Conservation (phyloP, 1,139 yeast species). For the Lodderomyces parapsilosis region DNA sequence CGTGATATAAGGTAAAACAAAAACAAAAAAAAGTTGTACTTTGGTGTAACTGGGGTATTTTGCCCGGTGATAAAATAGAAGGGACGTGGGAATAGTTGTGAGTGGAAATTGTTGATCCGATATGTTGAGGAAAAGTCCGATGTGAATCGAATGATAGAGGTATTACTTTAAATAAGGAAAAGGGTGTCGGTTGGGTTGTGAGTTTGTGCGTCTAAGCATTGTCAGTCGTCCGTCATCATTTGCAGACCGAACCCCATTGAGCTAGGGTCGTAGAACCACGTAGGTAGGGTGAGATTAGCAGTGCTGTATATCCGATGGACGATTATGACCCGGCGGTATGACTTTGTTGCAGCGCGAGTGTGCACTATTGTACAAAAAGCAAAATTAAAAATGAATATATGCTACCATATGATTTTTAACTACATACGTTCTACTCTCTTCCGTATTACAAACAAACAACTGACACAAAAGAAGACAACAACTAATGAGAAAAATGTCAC, state of each 20-base stretch:
- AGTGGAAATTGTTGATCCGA: constrained; percentile 1
- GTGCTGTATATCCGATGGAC: background rate
- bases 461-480: too few species aligned
- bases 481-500: background rate
- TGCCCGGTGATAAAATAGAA: background rate
- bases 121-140: background rate
- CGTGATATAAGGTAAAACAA: too few species aligned
- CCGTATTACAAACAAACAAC: background rate
- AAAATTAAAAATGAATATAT: background rate
- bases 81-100: background rate
- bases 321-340: constrained; percentile 4
- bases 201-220: too few species aligned
- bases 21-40: background rate
- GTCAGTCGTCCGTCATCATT: too few species aligned
- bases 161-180: background rate
- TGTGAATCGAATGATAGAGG: background rate
- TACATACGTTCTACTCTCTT: background rate
- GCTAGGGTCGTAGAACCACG: background rate
- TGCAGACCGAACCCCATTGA: too few species aligned
- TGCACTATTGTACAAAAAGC: background rate
- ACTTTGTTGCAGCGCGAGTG: background rate
- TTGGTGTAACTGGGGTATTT: background rate
- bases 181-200: too few species aligned
- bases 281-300: too few species aligned
- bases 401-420: background rate